phyloP scores from a whole-genome alignment of 163 green algal species.

The Chlamydomonas reinhardtii region DNA sequence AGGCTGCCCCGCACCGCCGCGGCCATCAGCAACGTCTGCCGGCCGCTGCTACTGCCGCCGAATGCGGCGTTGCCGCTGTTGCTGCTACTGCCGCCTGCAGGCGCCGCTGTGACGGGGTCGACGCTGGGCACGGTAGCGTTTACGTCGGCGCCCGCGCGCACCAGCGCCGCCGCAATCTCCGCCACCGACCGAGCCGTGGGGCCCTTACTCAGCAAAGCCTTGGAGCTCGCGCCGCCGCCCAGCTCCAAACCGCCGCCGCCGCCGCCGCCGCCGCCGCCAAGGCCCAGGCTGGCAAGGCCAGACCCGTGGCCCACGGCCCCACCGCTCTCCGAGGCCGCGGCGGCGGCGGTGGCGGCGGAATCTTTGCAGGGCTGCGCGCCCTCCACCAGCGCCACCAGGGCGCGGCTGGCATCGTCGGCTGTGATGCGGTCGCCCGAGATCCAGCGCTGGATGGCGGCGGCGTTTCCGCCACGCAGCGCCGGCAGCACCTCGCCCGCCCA shows the following conservation, averaged over 20 bases:
- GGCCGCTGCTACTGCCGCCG: neutral
- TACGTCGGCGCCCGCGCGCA: conserved; percentile 35
- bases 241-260: neutral
- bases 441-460: conserved; percentile 8
- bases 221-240: no score
- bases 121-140: neutral
- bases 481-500: conserved; percentile 28
- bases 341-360: neutral
- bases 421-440: conserved; percentile 6
- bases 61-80: no score
- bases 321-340: neutral
- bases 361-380: conserved; percentile 9
- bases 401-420: neutral
- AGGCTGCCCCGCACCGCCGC: conserved; percentile 6
- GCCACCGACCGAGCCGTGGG: neutral
- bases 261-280: neutral
- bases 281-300: neutral
- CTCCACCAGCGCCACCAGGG: conserved; percentile 20
- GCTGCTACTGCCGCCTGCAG: neutral
- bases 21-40: conserved; percentile 11
- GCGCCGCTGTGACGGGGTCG: neutral
- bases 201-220: no score
- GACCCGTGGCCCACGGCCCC: neutral
- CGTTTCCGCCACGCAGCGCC: neutral
- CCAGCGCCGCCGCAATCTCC: conserved; percentile 3